Base-by-base conservation (phyloP, 2,329 filamentous ascomycete genomes). In the Cladosporium phlei region DNA sequence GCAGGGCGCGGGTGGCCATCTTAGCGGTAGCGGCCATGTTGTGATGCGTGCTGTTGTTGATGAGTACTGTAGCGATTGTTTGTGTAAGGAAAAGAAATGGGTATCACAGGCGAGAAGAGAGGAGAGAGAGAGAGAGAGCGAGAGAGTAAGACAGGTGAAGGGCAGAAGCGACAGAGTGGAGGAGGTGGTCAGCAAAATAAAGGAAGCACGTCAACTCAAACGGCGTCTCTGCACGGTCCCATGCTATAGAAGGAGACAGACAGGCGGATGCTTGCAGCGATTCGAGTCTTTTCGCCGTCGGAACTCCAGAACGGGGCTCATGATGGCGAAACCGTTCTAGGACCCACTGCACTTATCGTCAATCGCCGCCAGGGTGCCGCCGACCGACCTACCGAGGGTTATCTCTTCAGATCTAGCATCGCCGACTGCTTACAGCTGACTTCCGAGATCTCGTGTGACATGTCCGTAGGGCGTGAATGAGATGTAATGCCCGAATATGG, bases 1-100 rank as follows among this genome's bases (percentile, higher is more conserved):
- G 66, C 46, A 54, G 62, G 46, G 65, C 63, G 61, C 69, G 66
- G 38, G 65, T 61, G 47, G 72, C 63, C 33, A 61, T 60, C 49
- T 62, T 60, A 52, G 63, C 59, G 33, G 57, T 56, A 22, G 68
- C 62, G 46, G 66, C 65, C 68, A 70, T 71, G 34, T 40, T 52
- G 44, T 38, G 25, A 17, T 39, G 22, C 22, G 42, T 46, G 30
- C 17, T 25, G 42, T n/a, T n/a, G n/a, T n/a, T 17, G 21, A 12
- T 4, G 44, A 29, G 42, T 38, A n/a, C n/a, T n/a, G n/a, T n/a
- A 38, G 30, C 20, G 25, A 35, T 33, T 16, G 19, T 14, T 5
- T n/a, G n/a, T n/a, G 37, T 25, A 47, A 38, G 35, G 42, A 45
- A 45, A 45, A 25, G 12, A 20, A 45, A 20, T 27, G 42, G 42